A percentile compares a stretch with the other conserved stretches of the same genome.
These are phyloP conservation scores for Agrocybe chaxingu DNA, from an alignment of 768 basidiomycete genomes.

Conservation along the genomic window DNA sequence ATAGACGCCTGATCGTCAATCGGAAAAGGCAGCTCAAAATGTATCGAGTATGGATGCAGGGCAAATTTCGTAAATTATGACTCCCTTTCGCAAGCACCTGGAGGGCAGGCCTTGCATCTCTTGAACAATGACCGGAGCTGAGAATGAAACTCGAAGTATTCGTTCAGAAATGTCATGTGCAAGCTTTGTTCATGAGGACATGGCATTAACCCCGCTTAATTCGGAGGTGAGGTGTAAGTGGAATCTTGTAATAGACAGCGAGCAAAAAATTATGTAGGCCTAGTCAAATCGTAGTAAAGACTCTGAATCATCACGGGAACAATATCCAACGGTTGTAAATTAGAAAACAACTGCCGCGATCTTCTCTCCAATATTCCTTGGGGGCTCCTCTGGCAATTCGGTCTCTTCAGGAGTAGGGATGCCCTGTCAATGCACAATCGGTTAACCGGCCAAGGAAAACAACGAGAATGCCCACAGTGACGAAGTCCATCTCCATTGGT, in stretches of 20 bases:
- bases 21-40: constrained; percentile 93
- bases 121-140: too few species aligned
- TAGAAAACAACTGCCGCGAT: constrained; percentile 54
- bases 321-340: constrained; percentile 3
- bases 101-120: too few species aligned
- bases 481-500: constrained; percentile 66
- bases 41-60: constrained; percentile 97
- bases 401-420: constrained; percentile 72
- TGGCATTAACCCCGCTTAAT: too few species aligned
- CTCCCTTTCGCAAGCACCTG: too few species aligned
- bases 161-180: too few species aligned
- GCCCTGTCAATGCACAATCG: constrained; percentile 34
- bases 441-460: background rate
- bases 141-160: too few species aligned
- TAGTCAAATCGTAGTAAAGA: background rate
- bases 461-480: constrained; percentile 42
- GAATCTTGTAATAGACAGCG: too few species aligned
- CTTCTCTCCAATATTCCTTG: constrained; percentile 47
- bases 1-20: constrained; percentile 88
- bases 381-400: constrained; percentile 47
- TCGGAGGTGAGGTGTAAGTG: too few species aligned
- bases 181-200: too few species aligned
- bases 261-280: background rate
- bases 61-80: constrained; percentile 61
- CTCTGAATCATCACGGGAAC: background rate